Evolutionary conservation across 345 rosid species (phyloP), one percentile per base, ranked within the genome.

Genomic region (Moricandia arvensis): DNA sequence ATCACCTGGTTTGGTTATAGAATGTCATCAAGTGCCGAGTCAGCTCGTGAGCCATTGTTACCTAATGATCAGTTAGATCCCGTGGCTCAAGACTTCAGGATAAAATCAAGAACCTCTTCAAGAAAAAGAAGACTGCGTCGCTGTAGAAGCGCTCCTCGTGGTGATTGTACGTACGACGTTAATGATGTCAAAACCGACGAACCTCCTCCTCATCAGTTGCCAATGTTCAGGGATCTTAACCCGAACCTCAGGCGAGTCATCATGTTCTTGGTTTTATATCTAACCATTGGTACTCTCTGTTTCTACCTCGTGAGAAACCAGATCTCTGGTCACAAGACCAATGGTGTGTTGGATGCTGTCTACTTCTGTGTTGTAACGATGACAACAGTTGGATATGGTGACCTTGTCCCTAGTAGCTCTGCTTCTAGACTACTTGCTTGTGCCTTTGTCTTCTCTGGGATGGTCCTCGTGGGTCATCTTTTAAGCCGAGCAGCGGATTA

Each of bases 131-230:
- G 91, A 73, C 7, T 82, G 58, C 86, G 88, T 38, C 92, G 86
- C 35, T 69, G 69, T 84, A 86, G 64, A 84, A 91, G 96, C 75
- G 90, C 95, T 82, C 96, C 98, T 15, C 78, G 79, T 5, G 79
- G 86, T 18, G 91, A 87, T 12, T 73, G 59, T 17, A 15, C 69
- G 72, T 76, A 74, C 55, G 53, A 47, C 53, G 53, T n/a, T 7
- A 47, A 47, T 16, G 18, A 47, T 6, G 17, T 47, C 53, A 47
- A 47, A 47, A n/a, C 18, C 53, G 18, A 47, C 17, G 53, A 47
- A 47, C 53, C 53, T 16, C 53, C 53, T 47, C 53, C 13, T 47
- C 53, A 47, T 47, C 53, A 47, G 6, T 2, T 21, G 24, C 24
- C 24, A 21, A 21, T 47, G 18, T n/a, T 47, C 53, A 47, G 24